A percentile compares a stretch with the other conserved stretches of the same genome.
Evolutionary conservation across 139 green algal species (phyloP).

Genomic region (Volvox africanus): DNA sequence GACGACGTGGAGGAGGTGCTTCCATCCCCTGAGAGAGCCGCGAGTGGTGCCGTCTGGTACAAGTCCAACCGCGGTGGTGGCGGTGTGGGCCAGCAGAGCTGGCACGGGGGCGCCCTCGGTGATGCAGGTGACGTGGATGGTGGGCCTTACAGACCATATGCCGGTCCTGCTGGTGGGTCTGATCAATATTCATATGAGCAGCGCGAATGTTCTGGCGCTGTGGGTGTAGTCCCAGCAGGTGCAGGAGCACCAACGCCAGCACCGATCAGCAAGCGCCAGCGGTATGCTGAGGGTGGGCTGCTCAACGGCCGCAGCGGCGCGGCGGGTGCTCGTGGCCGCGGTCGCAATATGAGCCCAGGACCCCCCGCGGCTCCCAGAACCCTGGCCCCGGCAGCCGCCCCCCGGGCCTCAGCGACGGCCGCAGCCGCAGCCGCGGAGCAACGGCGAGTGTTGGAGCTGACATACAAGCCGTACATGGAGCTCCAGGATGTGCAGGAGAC

Average conservation of each 20-base stretch:
- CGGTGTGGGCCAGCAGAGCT: neutral
- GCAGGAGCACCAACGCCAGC: neutral
- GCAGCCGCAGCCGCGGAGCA: neutral
- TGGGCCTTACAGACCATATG: neutral
- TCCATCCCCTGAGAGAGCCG: neutral
- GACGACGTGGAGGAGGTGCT: neutral
- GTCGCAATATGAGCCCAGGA: neutral
- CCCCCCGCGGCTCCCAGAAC: too few relatives aligned
- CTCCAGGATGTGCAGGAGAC: neutral
- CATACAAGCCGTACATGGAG: neutral
- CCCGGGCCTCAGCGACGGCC: neutral
- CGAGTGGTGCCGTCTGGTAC: neutral
- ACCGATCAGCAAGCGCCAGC: conserved; percentile 1
- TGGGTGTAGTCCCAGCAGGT: too few relatives aligned
- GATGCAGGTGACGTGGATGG: neutral
- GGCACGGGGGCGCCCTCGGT: neutral
- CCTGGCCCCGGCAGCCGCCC: neutral
- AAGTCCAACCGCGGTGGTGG: neutral
- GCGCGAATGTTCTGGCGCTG: neutral
- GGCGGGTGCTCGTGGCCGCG: neutral
- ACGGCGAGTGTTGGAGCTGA: neutral
- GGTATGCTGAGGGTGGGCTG: neutral
- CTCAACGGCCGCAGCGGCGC: neutral
- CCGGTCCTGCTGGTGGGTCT: neutral
- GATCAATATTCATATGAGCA: neutral